Base-by-base conservation (phyloP, 768 basidiomycete species). In the Gymnopilus junonius region DNA sequence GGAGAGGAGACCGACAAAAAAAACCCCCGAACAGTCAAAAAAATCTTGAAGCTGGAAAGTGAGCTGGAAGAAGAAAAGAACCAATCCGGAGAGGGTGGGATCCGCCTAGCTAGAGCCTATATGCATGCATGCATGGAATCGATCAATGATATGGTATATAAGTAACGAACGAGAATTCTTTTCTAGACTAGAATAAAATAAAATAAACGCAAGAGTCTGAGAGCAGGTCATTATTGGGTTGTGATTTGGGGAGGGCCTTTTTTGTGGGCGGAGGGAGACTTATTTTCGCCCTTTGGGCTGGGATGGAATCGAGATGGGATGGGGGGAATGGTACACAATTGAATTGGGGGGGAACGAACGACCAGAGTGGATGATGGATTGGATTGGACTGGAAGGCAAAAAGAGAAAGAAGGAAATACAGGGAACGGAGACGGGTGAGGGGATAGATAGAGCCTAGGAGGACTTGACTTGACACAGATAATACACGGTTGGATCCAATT, bases 351-450 rank as follows among this genome's bases (percentile, higher is more conserved):
- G 3, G 15, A 51, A 51, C 48, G 48, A 51, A 51, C 15, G 48
- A 51, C 31, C 48, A 8, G 55, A 51, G 48, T 50, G 45, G 55
- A 62, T 62, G 61, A 34, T 27, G 59, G 48, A n/a, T 25, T 54
- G 35, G n/a, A 55, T 43, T 39, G 40, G 55, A 46, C 14, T 21
- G 43, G 42, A 46, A 39, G 14, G 37, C 11, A 20, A 23, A 25
- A 12, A 7, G 32, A 53, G 25, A 37, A 32, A 34, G 11, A 39
- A 4, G 6, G 20, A n/a, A 48, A 34, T 31, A 14, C 21, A 25
- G n/a, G 37, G 43, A 42, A 20, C 32, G 35, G 35, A 34, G 32
- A 23, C 7, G 29, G n/a, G 23, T 15, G 40, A 42, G 17, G 21
- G n/a, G 40, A 37, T 12, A 37, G 37, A 17, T 4, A 21, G 20